A percentile compares a stretch with the other conserved stretches of the same genome.
phyloP scores from a whole-genome alignment of 2,329 filamentous ascomycete genomes.

The Dactylella cylindrospora region DNA sequence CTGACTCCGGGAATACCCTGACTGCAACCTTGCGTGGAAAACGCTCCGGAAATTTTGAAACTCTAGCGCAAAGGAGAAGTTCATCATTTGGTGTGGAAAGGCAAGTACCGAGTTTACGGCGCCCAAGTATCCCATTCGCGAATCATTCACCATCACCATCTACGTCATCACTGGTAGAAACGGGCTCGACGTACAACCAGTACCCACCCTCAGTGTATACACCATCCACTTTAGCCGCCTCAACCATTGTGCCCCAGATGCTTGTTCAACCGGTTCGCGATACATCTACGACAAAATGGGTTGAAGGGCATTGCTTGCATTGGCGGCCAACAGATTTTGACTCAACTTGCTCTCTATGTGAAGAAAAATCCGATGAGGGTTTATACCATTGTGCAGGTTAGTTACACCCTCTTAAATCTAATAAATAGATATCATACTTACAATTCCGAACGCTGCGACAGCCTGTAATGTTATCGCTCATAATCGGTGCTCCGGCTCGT shows the following conservation, averaged over 20 bases:
- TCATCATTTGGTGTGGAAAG: slow-evolving; percentile 82
- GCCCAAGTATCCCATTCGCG: slow-evolving; percentile 73
- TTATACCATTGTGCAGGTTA: slow-evolving; percentile 69
- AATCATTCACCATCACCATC: slow-evolving; percentile 65
- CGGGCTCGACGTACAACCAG: slow-evolving; percentile 56
- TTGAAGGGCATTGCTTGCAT: slow-evolving; percentile 79
- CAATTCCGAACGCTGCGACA: slow-evolving; percentile 13
- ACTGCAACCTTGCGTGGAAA: slow-evolving; percentile 88
- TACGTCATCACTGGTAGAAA: slow-evolving; percentile 63
- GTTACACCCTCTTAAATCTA: slow-evolving; percentile 46
- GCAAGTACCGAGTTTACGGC: slow-evolving; percentile 66
- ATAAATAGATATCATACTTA: background rate
- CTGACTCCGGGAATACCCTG: slow-evolving; percentile 86
- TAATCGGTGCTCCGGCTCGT: slow-evolving; percentile 61
- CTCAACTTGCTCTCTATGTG: slow-evolving; percentile 70
- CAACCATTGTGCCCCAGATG: slow-evolving; percentile 83
- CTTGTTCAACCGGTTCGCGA: slow-evolving; percentile 76
- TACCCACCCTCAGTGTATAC: slow-evolving; percentile 84
- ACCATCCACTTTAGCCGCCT: slow-evolving; percentile 80
- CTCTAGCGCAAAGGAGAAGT: slow-evolving; percentile 73
- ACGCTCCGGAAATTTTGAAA: slow-evolving; percentile 87
- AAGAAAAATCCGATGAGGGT: slow-evolving; percentile 72
- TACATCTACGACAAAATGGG: slow-evolving; percentile 77
- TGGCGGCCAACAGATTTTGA: slow-evolving; percentile 63
- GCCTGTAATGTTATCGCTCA: slow-evolving; percentile 59